phyloP scores from a whole-genome alignment of 345 rosid species.

The Heritiera littoralis region DNA sequence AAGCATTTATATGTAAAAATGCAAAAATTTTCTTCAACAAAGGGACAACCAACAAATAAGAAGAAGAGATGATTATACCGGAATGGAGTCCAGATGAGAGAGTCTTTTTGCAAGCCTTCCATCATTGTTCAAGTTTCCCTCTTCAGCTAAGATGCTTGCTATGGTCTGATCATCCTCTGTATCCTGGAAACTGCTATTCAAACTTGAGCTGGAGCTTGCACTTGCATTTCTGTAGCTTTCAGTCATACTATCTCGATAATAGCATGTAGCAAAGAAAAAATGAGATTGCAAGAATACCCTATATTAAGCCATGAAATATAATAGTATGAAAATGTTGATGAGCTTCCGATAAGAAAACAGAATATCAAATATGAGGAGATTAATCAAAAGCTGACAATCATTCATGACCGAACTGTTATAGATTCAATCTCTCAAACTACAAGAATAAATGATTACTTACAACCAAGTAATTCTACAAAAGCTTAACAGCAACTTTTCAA shows the following conservation, averaged over 20 bases:
- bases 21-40: background rate
- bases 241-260: conserved; percentile 43
- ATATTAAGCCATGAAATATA: background rate
- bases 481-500: background rate
- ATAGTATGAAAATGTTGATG: background rate
- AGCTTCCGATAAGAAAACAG: background rate
- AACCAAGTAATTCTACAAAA: background rate
- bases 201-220: conserved; percentile 79
- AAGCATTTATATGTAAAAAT: background rate
- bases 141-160: conserved; percentile 72
- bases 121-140: conserved; percentile 46
- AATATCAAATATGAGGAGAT: background rate
- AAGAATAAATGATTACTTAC: background rate
- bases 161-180: conserved; percentile 86
- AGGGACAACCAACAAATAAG: background rate
- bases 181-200: conserved; percentile 69
- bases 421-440: background rate
- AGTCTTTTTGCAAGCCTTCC: conserved; percentile 76
- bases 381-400: background rate
- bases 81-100: conserved; percentile 88
- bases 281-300: background rate
- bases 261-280: conserved; percentile 10
- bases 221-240: conserved; percentile 59
- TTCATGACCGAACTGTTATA: background rate
- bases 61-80: conserved; percentile 41